Base-by-base conservation (phyloP, 331 rosid species). In the Saraca asoca region DNA sequence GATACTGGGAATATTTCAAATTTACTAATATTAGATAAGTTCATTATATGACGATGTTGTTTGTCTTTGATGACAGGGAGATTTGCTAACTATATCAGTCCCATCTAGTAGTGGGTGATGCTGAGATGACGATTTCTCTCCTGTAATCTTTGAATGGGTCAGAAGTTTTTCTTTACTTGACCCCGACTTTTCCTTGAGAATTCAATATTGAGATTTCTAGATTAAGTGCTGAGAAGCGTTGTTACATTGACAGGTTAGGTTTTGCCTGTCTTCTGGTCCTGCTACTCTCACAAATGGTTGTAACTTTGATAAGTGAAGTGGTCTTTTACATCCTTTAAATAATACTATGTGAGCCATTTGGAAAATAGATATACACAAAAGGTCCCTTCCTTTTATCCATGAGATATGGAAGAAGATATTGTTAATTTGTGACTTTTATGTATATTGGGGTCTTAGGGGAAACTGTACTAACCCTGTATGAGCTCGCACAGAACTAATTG, bases 41-140 rank as follows among this genome's bases (percentile, higher is more conserved):
- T 43, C 7, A 62, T 19, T 20, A 6, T 45, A 12, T 64, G 70
- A 12, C 52, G 7, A 35, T 20, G 37, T 24, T 61, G 44, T 37
- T 31, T 42, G 34, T 29, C 24, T 5, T 44, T 52, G 49, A 43
- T 58, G 37, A 69, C 85, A 80, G 85, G 85, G 38, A 68, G 81
- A 59, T 80, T 76, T 63, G 73, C 49, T 45, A 80, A 80, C 73
- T 76, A 80, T 62, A 66, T 76, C 53, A 80, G 85, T 69, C 85
- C 85, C 44, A 80, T 80, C 81, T 80, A 79, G 75, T 54, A 19
- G 62, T 12, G 53, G 43, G 31, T 51, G 61, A n/a, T 45, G 44
- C 16, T 35, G 64, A 65, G 44, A 62, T 11, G 39, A 17, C 34
- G 75, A 57, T 24, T 64, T 64, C 19, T 61, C 52, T 52, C 43